Evolutionary conservation across 2,329 filamentous ascomycete genomes (phyloP).

Genomic region (Stachybotrys echinatus): DNA sequence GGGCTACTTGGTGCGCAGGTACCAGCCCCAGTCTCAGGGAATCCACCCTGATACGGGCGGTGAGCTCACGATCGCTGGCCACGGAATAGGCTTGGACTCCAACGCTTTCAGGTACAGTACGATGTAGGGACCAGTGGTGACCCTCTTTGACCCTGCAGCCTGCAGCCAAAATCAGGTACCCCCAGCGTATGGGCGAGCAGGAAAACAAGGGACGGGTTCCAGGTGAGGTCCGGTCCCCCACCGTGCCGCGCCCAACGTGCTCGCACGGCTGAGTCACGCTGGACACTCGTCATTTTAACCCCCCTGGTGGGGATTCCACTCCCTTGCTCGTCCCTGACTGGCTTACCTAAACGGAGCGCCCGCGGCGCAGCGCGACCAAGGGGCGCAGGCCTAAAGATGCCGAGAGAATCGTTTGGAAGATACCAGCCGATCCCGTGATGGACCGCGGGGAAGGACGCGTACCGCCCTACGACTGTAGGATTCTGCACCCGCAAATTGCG

Average conservation of each 20-base stretch:
- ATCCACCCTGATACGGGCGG: neutral
- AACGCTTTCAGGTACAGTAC: neutral
- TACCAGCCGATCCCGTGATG: too few relatives aligned
- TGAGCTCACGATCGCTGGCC: neutral
- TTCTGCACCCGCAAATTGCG: too few relatives aligned
- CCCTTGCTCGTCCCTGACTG: neutral
- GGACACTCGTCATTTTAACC: neutral
- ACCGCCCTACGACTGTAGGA: too few relatives aligned
- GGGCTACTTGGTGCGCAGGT: neutral
- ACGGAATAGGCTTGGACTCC: neutral
- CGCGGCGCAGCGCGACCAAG: too few relatives aligned
- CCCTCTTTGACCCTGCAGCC: neutral
- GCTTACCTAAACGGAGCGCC: too few relatives aligned
- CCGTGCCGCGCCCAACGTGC: neutral
- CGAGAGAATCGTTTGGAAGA: neutral
- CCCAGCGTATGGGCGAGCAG: too few relatives aligned
- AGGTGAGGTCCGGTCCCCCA: neutral
- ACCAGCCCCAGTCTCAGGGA: neutral
- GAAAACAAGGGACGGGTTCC: too few relatives aligned
- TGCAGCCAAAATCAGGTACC: neutral
- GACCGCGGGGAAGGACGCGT: too few relatives aligned
- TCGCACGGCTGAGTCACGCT: constrained; percentile 12
- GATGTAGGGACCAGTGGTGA: neutral
- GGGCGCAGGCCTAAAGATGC: neutral
- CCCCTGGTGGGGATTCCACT: neutral